A percentile compares a stretch with the other conserved stretches of the same genome.
phyloP scores from a whole-genome alignment of 805 yeast genomes.

The Peterozyma xylosa region DNA sequence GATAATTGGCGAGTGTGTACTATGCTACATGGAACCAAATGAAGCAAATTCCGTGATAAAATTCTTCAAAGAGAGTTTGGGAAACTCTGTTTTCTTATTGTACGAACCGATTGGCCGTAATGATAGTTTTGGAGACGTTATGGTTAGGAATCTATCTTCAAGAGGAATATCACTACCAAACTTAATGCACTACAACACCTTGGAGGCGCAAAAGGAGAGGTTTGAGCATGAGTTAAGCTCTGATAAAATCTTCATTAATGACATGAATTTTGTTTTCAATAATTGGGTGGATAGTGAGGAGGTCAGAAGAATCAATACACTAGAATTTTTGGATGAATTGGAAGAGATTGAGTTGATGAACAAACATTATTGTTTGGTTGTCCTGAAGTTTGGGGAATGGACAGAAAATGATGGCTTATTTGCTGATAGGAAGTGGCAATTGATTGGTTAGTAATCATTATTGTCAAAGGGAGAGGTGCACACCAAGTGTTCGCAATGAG shows the following conservation, averaged over 20 bases:
- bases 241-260: constrained; percentile 27
- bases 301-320: constrained; percentile 32
- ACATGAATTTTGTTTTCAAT: constrained; percentile 31
- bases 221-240: constrained; percentile 16
- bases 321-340: constrained; percentile 68
- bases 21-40: constrained; percentile 57
- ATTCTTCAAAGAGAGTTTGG: constrained; percentile 28
- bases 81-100: constrained; percentile 27
- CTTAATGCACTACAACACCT: constrained; percentile 42
- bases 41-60: constrained; percentile 36
- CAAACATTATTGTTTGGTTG: constrained; percentile 47
- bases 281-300: constrained; percentile 39
- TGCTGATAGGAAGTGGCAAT: too few relatives aligned
- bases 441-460: too few relatives aligned
- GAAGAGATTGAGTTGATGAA: constrained; percentile 62
- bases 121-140: constrained; percentile 61
- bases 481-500: neutral
- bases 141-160: constrained; percentile 50
- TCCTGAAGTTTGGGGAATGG: constrained; percentile 17
- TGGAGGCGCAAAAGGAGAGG: constrained; percentile 30
- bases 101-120: constrained; percentile 66
- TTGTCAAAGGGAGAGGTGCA: neutral
- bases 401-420: neutral
- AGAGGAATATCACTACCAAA: constrained; percentile 61
- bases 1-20: constrained; percentile 66